Conservation (phyloP, 2,329 filamentous ascomycete species). For the Sarocladiaceae sp. region DNA sequence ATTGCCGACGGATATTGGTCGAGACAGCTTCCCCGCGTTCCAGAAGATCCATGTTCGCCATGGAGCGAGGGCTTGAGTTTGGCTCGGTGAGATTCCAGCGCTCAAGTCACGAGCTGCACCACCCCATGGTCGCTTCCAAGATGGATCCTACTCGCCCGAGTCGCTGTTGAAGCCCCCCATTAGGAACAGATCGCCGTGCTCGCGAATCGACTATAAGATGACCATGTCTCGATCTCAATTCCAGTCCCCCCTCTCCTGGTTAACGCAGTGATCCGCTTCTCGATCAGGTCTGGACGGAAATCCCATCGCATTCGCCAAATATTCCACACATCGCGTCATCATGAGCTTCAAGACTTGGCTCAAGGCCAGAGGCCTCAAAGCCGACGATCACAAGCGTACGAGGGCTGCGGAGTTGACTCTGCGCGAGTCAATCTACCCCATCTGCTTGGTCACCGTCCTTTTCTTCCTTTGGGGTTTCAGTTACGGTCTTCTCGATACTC, state of each 20-base stretch:
- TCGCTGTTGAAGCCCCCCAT: background rate
- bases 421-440: constrained; percentile 59
- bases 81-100: background rate
- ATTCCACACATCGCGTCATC: constrained; percentile 8
- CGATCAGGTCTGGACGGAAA: background rate
- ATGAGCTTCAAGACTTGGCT: constrained; percentile 41
- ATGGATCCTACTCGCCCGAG: constrained; percentile 6
- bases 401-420: constrained; percentile 52
- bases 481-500: constrained; percentile 39
- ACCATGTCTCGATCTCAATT: background rate
- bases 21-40: constrained; percentile 5
- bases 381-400: constrained; percentile 34
- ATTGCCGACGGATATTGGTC: constrained; percentile 2
- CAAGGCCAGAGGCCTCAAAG: constrained; percentile 37
- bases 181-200: constrained; percentile 1
- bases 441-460: constrained; percentile 46
- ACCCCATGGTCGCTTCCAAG: background rate
- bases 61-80: background rate
- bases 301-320: background rate
- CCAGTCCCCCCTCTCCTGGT: background rate
- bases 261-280: background rate
- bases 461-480: constrained; percentile 43
- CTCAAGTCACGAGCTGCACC: background rate
- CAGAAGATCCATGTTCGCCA: background rate
- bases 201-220: constrained; percentile 4